Conservation (phyloP, 176 grass and related monocot species). For the Triticum monococcum region DNA sequence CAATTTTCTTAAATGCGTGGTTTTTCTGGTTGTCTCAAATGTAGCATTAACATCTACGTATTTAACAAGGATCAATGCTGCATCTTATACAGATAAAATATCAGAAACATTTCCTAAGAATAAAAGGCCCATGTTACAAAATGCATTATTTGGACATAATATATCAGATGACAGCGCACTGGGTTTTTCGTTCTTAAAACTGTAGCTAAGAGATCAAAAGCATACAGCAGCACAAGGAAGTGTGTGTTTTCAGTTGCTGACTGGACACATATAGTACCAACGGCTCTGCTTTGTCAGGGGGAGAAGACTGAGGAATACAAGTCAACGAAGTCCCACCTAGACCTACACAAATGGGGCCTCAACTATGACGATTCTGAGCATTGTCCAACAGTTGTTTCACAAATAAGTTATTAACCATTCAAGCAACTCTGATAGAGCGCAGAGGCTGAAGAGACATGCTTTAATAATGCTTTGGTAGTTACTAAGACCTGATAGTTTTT, state of each 20-base stretch:
- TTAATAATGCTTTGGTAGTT: constrained; percentile 15
- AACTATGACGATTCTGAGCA: background rate
- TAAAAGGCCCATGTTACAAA: background rate
- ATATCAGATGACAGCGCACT: background rate
- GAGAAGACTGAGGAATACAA: background rate
- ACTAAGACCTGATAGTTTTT: background rate
- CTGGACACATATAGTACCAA: background rate
- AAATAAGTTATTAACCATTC: background rate
- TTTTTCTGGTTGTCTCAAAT: constrained; percentile 2
- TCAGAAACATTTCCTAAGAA: background rate
- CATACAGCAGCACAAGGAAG: background rate
- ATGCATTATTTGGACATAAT: background rate
- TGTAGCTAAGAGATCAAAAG: background rate
- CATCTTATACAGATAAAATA: background rate
- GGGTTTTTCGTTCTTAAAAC: background rate
- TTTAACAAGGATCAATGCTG: background rate
- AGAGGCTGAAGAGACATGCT: background rate
- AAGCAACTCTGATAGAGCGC: background rate
- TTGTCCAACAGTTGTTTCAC: background rate
- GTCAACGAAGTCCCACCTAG: background rate
- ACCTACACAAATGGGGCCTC: background rate
- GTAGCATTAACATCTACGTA: background rate
- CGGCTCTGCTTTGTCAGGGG: background rate
- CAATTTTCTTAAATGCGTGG: background rate
- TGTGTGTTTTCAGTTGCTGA: background rate